Conservation (phyloP, 306 rosid species). For the Prunus salicina region DNA sequence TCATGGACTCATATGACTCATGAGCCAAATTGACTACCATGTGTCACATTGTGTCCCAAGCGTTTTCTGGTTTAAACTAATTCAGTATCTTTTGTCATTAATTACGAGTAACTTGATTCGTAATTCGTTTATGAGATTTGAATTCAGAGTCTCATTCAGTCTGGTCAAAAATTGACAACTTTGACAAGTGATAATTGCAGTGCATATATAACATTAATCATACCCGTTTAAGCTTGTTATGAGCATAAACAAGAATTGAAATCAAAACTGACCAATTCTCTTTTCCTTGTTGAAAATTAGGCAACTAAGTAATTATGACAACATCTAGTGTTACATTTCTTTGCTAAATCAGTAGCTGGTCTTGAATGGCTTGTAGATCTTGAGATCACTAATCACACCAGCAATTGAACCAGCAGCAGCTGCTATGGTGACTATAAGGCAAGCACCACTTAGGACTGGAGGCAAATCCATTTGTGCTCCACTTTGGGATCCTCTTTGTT, state of each 20-base stretch:
- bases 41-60: not conserved
- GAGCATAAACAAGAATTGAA: slow-evolving; percentile 7
- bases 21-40: not conserved
- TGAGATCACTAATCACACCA: slow-evolving; percentile 57
- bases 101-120: too few relatives aligned
- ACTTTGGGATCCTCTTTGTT: slow-evolving; percentile 64
- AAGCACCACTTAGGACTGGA: slow-evolving; percentile 51
- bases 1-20: not conserved
- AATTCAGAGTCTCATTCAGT: too few relatives aligned
- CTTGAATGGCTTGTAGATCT: slow-evolving; percentile 55
- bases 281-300: not conserved
- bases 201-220: not conserved
- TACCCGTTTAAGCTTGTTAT: not conserved
- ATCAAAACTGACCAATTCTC: slow-evolving; percentile 7
- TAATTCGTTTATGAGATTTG: too few relatives aligned
- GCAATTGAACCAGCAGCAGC: slow-evolving; percentile 78
- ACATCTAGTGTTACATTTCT: not conserved
- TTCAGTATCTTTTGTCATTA: not conserved
- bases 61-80: not conserved
- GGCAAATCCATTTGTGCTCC: slow-evolving; percentile 73
- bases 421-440: slow-evolving; percentile 41
- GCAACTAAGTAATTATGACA: not conserved
- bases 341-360: slow-evolving; percentile 22
- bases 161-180: too few relatives aligned
- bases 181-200: not conserved